Percentiles rank a stretch among this genome's conserved stretches.
phyloP scores from a whole-genome alignment of 179 eudicot species.

The Patellifolia procumbens region DNA sequence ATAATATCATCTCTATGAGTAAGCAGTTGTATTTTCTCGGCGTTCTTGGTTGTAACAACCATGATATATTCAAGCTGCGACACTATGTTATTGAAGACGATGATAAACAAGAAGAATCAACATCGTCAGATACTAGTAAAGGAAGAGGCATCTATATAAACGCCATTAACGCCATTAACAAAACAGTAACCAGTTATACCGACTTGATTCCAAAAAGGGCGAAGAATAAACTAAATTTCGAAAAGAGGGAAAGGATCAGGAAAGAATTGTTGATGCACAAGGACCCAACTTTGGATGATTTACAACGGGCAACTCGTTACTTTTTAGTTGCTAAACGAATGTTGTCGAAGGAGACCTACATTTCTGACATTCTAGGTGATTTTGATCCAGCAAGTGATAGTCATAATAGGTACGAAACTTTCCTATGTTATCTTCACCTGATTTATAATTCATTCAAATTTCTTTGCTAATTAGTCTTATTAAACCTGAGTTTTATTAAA shows the following conservation, averaged over 20 bases:
- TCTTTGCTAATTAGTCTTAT: too few relatives aligned
- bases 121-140: neutral
- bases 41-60: neutral
- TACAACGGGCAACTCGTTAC: neutral
- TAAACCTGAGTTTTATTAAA: too few relatives aligned
- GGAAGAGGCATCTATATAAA: too few relatives aligned
- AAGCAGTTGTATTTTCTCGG: constrained; percentile 13
- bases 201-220: neutral
- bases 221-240: neutral
- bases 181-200: neutral
- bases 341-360: neutral
- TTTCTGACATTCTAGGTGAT: neutral
- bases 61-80: neutral
- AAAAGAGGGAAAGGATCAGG: neutral
- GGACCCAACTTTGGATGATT: neutral
- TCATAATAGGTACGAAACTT: constrained; percentile 10
- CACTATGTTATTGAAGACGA: neutral
- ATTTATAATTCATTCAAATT: too few relatives aligned
- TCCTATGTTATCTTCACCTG: too few relatives aligned
- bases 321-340: neutral
- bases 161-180: too few relatives aligned
- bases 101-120: neutral
- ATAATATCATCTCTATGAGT: neutral
- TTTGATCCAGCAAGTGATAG: neutral
- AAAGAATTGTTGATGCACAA: neutral